phyloP scores from a whole-genome alignment of 108 stramenopile species.

The Schizochytrium sp. region DNA sequence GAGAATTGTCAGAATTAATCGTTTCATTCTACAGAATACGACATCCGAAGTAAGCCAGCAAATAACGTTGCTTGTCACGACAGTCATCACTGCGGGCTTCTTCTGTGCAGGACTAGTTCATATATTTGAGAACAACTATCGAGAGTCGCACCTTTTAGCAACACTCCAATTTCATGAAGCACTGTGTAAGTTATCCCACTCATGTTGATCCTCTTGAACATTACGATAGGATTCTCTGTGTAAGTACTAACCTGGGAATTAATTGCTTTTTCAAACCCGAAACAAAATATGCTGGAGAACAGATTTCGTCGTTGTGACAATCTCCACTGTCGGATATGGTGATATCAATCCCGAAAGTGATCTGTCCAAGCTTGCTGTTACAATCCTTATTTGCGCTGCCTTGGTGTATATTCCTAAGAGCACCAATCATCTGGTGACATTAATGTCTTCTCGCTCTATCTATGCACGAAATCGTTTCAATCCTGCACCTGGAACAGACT shows the following conservation, averaged over 20 bases:
- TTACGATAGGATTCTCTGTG: background rate
- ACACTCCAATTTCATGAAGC: background rate
- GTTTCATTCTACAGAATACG: constrained; percentile 29
- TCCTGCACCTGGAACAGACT: constrained; percentile 8
- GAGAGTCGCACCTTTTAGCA: background rate
- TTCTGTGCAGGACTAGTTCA: constrained; percentile 56
- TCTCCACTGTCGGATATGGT: constrained; percentile 56
- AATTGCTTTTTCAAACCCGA: too few relatives aligned
- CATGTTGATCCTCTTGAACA: background rate
- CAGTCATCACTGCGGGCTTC: constrained; percentile 41
- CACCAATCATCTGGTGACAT: constrained; percentile 30
- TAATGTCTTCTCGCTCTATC: constrained; percentile 5
- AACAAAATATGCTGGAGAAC: background rate
- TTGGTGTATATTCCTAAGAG: constrained; percentile 51
- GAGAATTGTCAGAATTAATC: constrained; percentile 9
- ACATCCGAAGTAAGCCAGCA: constrained; percentile 15
- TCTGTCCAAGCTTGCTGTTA: constrained; percentile 4
- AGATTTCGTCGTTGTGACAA: constrained; percentile 62
- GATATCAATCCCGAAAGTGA: constrained; percentile 48
- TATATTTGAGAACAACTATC: constrained; percentile 39
- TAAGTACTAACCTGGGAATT: too few relatives aligned
- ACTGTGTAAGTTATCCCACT: background rate
- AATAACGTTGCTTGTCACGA: constrained; percentile 33
- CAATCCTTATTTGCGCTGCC: constrained; percentile 28
- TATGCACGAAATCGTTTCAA: constrained; percentile 27